Evolutionary conservation across 1,284 basidiomycete genomes (phyloP).

Genomic region (Tremellales sp.): DNA sequence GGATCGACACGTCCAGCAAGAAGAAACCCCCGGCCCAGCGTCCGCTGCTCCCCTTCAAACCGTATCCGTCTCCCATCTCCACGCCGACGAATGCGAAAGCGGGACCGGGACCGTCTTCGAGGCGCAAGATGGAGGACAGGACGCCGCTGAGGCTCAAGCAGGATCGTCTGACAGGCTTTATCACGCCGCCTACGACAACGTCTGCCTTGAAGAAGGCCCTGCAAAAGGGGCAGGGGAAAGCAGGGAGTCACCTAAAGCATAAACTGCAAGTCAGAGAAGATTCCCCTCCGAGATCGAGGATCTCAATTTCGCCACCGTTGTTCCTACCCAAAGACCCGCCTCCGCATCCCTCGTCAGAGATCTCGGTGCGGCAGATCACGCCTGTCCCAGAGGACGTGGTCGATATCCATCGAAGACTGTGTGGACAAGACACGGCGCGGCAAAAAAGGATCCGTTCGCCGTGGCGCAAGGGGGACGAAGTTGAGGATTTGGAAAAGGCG

Average conservation of each 20-base stretch:
- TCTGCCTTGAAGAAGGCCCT: background rate
- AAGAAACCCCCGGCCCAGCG: slow-evolving; percentile 18
- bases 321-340: background rate
- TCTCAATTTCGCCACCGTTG: background rate
- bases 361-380: slow-evolving; percentile 12
- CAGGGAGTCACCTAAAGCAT: background rate
- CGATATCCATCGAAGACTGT: slow-evolving; percentile 21
- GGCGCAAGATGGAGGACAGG: background rate
- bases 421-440: slow-evolving; percentile 19
- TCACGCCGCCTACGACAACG: slow-evolving; percentile 20
- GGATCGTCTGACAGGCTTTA: slow-evolving; percentile 10
- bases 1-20: slow-evolving; percentile 25
- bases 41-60: slow-evolving; percentile 21
- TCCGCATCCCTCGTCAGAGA: background rate
- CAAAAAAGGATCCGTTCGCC: slow-evolving; percentile 11
- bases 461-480: slow-evolving; percentile 11
- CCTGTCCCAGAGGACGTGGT: slow-evolving; percentile 27
- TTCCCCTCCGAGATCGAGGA: too few relatives aligned
- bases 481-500: slow-evolving; percentile 1
- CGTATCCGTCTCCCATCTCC: slow-evolving; percentile 20
- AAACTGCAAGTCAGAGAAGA: slow-evolving; percentile 6
- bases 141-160: slow-evolving; percentile 3
- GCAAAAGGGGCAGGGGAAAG: background rate
- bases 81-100: slow-evolving; percentile 16
- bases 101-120: slow-evolving; percentile 14